Evolutionary conservation across 2,329 filamentous ascomycete genomes (phyloP).

Genomic region (Fusarium bulbicola): DNA sequence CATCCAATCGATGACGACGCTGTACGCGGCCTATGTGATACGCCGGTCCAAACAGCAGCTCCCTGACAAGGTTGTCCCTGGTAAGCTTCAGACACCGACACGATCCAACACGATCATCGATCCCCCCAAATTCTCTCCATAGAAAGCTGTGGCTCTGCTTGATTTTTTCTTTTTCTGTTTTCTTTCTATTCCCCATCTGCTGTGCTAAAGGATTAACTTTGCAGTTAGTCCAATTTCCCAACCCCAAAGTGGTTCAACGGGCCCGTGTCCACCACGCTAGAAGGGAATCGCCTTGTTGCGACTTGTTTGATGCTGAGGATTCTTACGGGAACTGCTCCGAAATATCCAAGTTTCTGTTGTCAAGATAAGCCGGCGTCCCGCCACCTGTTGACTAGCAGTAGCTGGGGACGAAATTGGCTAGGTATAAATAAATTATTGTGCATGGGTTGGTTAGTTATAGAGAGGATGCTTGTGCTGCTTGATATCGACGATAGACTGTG

Average conservation of each 20-base stretch:
- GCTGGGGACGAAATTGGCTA: background rate
- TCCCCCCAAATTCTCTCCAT: background rate
- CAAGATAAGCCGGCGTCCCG: conserved; percentile 31
- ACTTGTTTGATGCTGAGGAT: conserved; percentile 1
- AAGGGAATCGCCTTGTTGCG: background rate
- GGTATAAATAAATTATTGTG: background rate
- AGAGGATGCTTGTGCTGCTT: background rate
- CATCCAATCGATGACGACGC: conserved; percentile 29
- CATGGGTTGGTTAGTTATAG: background rate
- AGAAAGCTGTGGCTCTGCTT: background rate
- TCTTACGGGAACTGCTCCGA: background rate
- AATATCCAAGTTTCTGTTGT: background rate
- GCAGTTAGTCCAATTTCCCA: conserved; percentile 7
- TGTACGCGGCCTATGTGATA: conserved; percentile 29
- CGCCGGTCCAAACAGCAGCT: conserved; percentile 1
- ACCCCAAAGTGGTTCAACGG: conserved; percentile 8
- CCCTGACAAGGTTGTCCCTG: conserved; percentile 17
- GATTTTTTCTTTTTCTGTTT: conserved; percentile 12
- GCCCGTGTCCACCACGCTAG: conserved; percentile 12
- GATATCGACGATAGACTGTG: background rate
- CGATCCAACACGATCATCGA: conserved; percentile 28
- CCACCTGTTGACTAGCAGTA: conserved; percentile 33
- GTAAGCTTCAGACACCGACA: conserved; percentile 6
- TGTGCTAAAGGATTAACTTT: conserved; percentile 9
- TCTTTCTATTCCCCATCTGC: background rate